phyloP scores from a whole-genome alignment of 2,329 filamentous ascomycete species.

The Aspergillus chevalieri region DNA sequence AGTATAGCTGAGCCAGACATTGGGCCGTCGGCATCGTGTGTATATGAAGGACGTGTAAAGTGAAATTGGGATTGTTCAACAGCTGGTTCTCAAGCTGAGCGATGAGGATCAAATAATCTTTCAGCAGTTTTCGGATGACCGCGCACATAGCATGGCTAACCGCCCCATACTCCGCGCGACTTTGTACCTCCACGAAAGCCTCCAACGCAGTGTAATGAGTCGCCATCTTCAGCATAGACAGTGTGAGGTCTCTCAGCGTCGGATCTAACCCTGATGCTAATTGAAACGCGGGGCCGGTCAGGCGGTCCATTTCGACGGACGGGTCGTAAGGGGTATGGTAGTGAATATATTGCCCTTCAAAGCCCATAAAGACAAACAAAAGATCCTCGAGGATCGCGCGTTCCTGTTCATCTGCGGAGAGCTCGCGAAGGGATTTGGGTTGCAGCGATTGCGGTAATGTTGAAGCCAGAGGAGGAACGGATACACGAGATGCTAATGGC shows the following conservation, averaged over 20 bases:
- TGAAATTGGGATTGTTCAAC: constrained; percentile 81
- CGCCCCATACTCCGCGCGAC: constrained; percentile 82
- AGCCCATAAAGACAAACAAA: constrained; percentile 94
- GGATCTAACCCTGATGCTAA: constrained; percentile 81
- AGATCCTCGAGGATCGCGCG: constrained; percentile 82
- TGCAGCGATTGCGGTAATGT: constrained; percentile 64
- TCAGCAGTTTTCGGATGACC: constrained; percentile 82
- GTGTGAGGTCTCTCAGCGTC: constrained; percentile 78
- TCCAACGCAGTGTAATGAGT: constrained; percentile 89
- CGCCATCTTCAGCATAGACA: constrained; percentile 87
- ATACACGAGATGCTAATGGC: constrained; percentile 66
- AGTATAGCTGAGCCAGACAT: constrained; percentile 86
- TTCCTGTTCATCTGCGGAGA: constrained; percentile 78
- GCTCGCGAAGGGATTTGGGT: constrained; percentile 60
- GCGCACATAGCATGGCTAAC: constrained; percentile 95
- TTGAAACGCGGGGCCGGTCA: constrained; percentile 74
- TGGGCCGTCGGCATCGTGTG: constrained; percentile 86
- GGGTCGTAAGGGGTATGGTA: constrained; percentile 80
- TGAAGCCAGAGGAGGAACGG: constrained; percentile 56
- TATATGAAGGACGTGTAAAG: constrained; percentile 84
- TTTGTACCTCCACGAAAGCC: constrained; percentile 90
- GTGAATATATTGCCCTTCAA: constrained; percentile 94
- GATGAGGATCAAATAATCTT: constrained; percentile 88
- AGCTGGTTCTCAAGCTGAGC: constrained; percentile 92
- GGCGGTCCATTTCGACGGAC: constrained; percentile 73